Percentiles rank a stretch among this genome's conserved stretches.
phyloP scores from a whole-genome alignment of 768 basidiomycete species.

The Paxillus rubicundulus region DNA sequence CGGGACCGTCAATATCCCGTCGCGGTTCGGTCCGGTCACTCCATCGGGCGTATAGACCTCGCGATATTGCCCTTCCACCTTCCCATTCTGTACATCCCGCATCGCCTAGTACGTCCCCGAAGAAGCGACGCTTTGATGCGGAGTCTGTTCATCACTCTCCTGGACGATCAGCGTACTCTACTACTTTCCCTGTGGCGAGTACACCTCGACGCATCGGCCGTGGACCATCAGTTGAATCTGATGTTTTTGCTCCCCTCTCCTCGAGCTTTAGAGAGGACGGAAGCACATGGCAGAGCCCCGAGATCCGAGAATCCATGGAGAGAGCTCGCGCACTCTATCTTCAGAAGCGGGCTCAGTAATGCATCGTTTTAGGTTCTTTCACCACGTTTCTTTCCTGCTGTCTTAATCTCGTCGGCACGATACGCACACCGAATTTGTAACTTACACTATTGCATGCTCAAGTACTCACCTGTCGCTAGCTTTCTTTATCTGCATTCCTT shows the following conservation, averaged over 20 bases:
- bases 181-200: constrained; percentile 12
- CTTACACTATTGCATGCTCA: neutral
- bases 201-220: constrained; percentile 19
- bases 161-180: constrained; percentile 14
- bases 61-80: constrained; percentile 26
- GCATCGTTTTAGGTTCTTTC: neutral
- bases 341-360: constrained; percentile 19
- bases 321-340: constrained; percentile 47
- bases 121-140: constrained; percentile 30
- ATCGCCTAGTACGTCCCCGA: constrained; percentile 35
- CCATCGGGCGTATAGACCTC: constrained; percentile 20
- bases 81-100: constrained; percentile 27
- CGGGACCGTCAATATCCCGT: constrained; percentile 23
- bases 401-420: neutral
- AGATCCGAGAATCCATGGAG: constrained; percentile 71
- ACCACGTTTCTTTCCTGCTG: neutral
- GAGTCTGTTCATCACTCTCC: constrained; percentile 22
- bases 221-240: constrained; percentile 38
- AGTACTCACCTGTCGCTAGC: neutral
- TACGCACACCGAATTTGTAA: neutral
- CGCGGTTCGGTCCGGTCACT: constrained; percentile 27
- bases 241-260: constrained; percentile 17
- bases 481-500: neutral
- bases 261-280: constrained; percentile 45
- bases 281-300: constrained; percentile 56